phyloP scores from a whole-genome alignment of 108 stramenopile species.

The Skeletonema marinoi region DNA sequence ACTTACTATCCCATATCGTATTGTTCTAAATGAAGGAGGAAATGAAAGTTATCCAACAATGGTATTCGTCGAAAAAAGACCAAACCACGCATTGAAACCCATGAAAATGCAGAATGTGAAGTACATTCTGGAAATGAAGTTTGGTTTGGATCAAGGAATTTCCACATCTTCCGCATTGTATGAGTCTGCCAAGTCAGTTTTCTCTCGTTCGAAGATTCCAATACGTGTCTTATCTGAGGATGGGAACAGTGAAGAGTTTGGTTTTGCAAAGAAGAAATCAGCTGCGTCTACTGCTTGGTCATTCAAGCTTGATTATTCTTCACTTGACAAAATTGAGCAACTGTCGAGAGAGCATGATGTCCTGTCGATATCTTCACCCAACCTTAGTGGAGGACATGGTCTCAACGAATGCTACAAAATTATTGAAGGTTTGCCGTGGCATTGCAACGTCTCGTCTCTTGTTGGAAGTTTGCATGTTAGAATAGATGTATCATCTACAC shows the following conservation, averaged over 20 bases:
- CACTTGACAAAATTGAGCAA: background rate
- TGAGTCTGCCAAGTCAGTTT: constrained; percentile 32
- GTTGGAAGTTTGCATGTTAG: constrained; percentile 58
- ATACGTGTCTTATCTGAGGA: constrained; percentile 8
- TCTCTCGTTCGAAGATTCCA: constrained; percentile 32
- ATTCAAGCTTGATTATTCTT: constrained; percentile 8
- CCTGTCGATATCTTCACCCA: constrained; percentile 48
- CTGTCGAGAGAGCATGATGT: constrained; percentile 1
- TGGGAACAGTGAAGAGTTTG: constrained; percentile 12
- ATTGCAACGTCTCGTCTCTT: constrained; percentile 26
- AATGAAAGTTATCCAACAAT: constrained; percentile 15
- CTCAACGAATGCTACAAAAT: constrained; percentile 52
- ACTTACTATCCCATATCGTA: constrained; percentile 2
- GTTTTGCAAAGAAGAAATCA: constrained; percentile 4
- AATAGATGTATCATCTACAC: constrained; percentile 41
- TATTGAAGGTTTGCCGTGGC: constrained; percentile 35
- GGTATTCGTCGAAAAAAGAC: constrained; percentile 40
- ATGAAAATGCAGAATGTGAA: constrained; percentile 34
- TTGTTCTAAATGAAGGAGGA: constrained; percentile 16
- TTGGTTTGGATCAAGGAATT: constrained; percentile 20
- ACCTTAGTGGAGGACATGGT: constrained; percentile 55
- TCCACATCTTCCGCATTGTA: constrained; percentile 8
- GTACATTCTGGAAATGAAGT: constrained; percentile 51
- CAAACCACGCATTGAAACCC: constrained; percentile 19
- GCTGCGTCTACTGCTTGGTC: constrained; percentile 7